phyloP scores from a whole-genome alignment of 2,329 filamentous ascomycete species.

The Ophioceras dolichostomum region DNA sequence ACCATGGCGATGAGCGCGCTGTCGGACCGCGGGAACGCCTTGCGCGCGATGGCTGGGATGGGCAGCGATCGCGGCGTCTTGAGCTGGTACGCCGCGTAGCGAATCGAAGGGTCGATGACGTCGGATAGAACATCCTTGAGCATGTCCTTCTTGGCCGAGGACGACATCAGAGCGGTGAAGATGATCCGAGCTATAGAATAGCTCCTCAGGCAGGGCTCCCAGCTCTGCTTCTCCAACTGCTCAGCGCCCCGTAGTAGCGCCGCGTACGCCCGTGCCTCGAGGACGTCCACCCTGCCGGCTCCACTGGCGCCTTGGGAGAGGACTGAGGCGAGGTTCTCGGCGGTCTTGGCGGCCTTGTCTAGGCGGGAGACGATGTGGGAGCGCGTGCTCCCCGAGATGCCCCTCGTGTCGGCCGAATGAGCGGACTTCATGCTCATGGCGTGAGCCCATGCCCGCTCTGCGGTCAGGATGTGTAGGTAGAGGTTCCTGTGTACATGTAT shows the following conservation, averaged over 20 bases:
- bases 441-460: slow-evolving; percentile 89
- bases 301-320: slow-evolving; percentile 54
- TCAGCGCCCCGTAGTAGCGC: slow-evolving; percentile 64
- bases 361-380: slow-evolving; percentile 83
- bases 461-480: slow-evolving; percentile 68
- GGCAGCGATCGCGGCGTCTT: slow-evolving; percentile 77
- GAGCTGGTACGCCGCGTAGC: slow-evolving; percentile 88
- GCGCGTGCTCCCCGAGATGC: slow-evolving; percentile 66
- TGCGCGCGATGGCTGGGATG: slow-evolving; percentile 64
- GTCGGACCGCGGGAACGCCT: slow-evolving; percentile 61
- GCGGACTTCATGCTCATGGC: slow-evolving; percentile 88
- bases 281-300: slow-evolving; percentile 56
- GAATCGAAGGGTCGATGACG: slow-evolving; percentile 84
- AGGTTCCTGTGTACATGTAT: slow-evolving; percentile 54
- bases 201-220: slow-evolving; percentile 64
- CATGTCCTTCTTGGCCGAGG: slow-evolving; percentile 50
- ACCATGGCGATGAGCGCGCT: slow-evolving; percentile 51
- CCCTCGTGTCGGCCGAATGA: slow-evolving; percentile 68
- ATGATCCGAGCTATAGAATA: slow-evolving; percentile 71
- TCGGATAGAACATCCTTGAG: slow-evolving; percentile 78
- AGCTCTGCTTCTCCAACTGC: slow-evolving; percentile 78
- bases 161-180: slow-evolving; percentile 62
- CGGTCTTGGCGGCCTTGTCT: slow-evolving; percentile 63
- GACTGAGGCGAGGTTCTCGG: slow-evolving; percentile 53
- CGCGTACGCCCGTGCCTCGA: slow-evolving; percentile 80